Evolutionary conservation across 306 rosid species (phyloP), one percentile per base, ranked within the genome.

Genomic region (Trifolium subterraneum): DNA sequence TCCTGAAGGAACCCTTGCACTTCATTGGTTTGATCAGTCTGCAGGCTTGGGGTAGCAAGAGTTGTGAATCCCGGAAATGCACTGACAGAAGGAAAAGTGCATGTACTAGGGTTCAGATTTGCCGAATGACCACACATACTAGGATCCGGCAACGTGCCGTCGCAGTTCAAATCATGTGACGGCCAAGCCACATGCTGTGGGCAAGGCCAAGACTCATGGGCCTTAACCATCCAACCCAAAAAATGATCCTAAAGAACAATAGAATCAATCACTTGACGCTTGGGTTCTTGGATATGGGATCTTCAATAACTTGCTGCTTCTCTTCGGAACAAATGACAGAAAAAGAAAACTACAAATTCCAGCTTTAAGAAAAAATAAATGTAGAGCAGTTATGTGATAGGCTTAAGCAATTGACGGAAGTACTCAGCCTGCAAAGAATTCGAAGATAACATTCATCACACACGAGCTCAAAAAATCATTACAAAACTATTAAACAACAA

Each of bases 371-470:
- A 15, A 72, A 80, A 70, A 47, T 31, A 62, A 77, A 66, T 16
- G 65, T 0, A 6, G 41, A 79, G 42, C 75, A 60, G 81, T 73
- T 92, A 92, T 93, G 98, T 92, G 64, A 92, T 88, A 71, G 98
- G 98, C 82, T 92, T 92, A 69, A 92, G 98, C 85, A 92, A 81
- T 8, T 88, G 92, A 31, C 98, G 96, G 75, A 92, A 92, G 81
- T 92, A 92, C 64, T 92, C 93, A 44, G 96, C 96, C 98, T 92
- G 93, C 82, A 77, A 73, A 77, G 64, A 44, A 64, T 69, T 50
- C 65, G 68, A 71, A 42, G 56, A 82, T 55, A 73, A 36, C 8
- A 80, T 48, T 72, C 72, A 75, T 61, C 72, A 79, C 19, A 56
- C 38, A 66, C 55, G 55, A 76, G 70, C 60, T 71, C 63, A 75